Percentiles rank a stretch among this genome's conserved stretches.
phyloP scores from a whole-genome alignment of 495 filamentous ascomycete genomes.

The Baudoinia panamericana region DNA sequence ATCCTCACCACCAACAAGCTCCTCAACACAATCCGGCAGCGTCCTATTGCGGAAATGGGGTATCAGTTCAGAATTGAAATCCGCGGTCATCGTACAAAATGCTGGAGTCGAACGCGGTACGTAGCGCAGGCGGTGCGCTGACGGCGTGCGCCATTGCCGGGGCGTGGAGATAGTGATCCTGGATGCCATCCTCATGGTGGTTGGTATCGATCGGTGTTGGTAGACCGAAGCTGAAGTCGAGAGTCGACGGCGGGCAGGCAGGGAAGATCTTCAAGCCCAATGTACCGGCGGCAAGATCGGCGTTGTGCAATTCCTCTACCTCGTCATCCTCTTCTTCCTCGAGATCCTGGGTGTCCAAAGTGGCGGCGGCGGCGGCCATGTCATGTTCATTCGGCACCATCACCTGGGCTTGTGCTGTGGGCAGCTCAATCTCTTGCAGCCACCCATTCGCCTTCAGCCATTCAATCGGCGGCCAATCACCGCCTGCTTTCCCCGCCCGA shows the following conservation, averaged over 20 bases:
- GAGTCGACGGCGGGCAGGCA: not conserved
- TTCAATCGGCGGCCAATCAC: constrained; percentile 69
- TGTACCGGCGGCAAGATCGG: constrained; percentile 4
- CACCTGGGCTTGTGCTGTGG: not conserved
- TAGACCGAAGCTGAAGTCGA: constrained; percentile 1
- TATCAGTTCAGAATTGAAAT: not conserved
- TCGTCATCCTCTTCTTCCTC: not conserved
- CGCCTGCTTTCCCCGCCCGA: constrained; percentile 71
- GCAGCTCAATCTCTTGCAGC: constrained; percentile 58
- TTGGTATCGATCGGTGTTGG: constrained; percentile 6
- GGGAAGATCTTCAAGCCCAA: constrained; percentile 2
- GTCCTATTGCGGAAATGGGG: not conserved
- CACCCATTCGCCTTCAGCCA: constrained; percentile 54
- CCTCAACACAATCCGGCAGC: no score
- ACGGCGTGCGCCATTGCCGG: constrained; percentile 6
- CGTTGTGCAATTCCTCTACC: constrained; percentile 3
- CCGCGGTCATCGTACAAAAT: not conserved
- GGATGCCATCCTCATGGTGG: not conserved
- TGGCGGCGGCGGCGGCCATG: not conserved
- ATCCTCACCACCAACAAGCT: no score
- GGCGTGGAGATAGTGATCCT: not conserved
- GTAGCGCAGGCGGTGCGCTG: constrained; percentile 6
- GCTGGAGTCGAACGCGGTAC: not conserved
- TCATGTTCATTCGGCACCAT: constrained; percentile 1
- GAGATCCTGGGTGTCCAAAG: not conserved